These are phyloP conservation scores for Mucor irregularis DNA, from an alignment of 371 early-diverging fungal species.

Conservation along the genomic window DNA sequence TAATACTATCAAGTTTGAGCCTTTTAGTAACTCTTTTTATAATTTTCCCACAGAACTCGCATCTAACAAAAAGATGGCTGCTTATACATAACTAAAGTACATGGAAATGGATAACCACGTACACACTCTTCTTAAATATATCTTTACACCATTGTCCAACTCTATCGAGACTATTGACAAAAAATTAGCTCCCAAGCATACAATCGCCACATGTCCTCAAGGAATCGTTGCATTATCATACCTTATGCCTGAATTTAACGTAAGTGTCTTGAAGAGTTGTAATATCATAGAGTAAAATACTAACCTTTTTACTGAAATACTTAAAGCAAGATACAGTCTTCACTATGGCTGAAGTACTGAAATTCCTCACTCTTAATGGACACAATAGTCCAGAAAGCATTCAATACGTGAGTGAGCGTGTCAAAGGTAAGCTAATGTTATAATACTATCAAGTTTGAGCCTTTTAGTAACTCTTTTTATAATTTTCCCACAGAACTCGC, in stretches of 20 bases:
- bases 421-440: slow-evolving; percentile 21
- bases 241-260: not conserved
- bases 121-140: slow-evolving; percentile 74
- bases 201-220: slow-evolving; percentile 1
- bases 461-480: too few species aligned
- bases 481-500: slow-evolving; percentile 22
- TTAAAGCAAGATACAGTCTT: slow-evolving; percentile 2
- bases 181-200: not conserved
- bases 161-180: slow-evolving; percentile 43
- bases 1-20: too few species aligned
- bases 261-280: not conserved
- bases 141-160: slow-evolving; percentile 66
- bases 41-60: too few species aligned
- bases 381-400: slow-evolving; percentile 20
- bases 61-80: not conserved
- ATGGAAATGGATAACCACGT: too few species aligned
- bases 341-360: slow-evolving; percentile 12
- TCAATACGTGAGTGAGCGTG: slow-evolving; percentile 20
- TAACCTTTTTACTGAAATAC: not conserved
- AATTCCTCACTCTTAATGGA: slow-evolving; percentile 8
- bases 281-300: not conserved
- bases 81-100: too few species aligned
- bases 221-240: not conserved
- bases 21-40: too few species aligned
- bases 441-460: too few species aligned